Conservation (phyloP, 495 filamentous ascomycete species). For the Pyronema domesticum region DNA sequence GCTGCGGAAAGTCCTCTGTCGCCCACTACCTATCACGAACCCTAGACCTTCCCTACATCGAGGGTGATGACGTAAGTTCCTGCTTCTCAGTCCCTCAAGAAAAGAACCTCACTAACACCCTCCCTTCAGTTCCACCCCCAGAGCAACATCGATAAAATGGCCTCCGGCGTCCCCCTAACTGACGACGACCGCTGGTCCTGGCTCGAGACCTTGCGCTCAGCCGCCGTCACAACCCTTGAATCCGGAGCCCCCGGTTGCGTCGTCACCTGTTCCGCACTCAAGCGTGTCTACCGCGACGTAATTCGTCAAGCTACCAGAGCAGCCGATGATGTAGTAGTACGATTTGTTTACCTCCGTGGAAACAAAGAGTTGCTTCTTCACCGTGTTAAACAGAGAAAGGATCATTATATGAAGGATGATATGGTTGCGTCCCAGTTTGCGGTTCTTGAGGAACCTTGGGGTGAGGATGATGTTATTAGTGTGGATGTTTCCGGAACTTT, state of each 20-base stretch:
- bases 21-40: slow-evolving; percentile 56
- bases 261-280: slow-evolving; percentile 87
- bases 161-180: slow-evolving; percentile 65
- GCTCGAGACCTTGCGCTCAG: slow-evolving; percentile 74
- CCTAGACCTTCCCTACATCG: slow-evolving; percentile 65
- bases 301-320: slow-evolving; percentile 57
- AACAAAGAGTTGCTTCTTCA: slow-evolving; percentile 52
- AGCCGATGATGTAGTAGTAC: slow-evolving; percentile 55
- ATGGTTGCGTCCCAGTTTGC: slow-evolving; percentile 95
- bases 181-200: slow-evolving; percentile 98
- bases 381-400: slow-evolving; percentile 46
- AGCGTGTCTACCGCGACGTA: slow-evolving; percentile 93
- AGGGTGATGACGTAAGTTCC: slow-evolving; percentile 79
- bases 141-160: slow-evolving; percentile 88
- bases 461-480: slow-evolving; percentile 69
- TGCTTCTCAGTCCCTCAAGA: not conserved
- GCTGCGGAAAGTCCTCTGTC: slow-evolving; percentile 90
- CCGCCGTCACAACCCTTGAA: slow-evolving; percentile 47
- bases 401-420: slow-evolving; percentile 90
- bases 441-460: slow-evolving; percentile 61
- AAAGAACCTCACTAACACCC: not conserved
- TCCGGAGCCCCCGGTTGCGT: slow-evolving; percentile 58
- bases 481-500: slow-evolving; percentile 55
- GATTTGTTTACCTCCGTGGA: slow-evolving; percentile 84
- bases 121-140: slow-evolving; percentile 57